Conservation (phyloP, 768 basidiomycete species). For the Russula lepida region DNA sequence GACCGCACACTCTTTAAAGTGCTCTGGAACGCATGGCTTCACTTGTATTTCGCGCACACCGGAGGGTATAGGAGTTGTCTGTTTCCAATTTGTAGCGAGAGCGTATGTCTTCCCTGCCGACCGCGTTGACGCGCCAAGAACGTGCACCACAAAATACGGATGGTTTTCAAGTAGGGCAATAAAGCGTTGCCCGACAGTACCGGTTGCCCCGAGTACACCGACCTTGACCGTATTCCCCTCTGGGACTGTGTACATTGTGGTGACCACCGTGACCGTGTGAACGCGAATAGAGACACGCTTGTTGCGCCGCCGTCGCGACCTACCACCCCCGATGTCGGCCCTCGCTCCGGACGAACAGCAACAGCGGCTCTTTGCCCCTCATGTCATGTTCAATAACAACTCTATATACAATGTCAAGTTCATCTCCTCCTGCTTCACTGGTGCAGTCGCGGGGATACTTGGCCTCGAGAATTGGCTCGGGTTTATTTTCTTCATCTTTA, state of each 20-base stretch:
- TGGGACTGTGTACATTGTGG: slow-evolving; percentile 16
- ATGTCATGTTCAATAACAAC: slow-evolving; percentile 55
- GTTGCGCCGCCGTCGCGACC: not conserved
- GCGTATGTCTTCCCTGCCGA: slow-evolving; percentile 80
- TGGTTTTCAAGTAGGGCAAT: slow-evolving; percentile 80
- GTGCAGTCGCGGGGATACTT: slow-evolving; percentile 81
- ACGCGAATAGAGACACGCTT: not conserved
- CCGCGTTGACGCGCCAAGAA: slow-evolving; percentile 80
- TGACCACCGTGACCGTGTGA: not conserved
- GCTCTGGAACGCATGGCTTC: slow-evolving; percentile 63
- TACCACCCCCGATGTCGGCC: slow-evolving; percentile 14
- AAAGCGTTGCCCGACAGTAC: slow-evolving; percentile 95
- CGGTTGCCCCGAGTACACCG: slow-evolving; percentile 81
- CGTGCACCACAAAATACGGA: slow-evolving; percentile 83
- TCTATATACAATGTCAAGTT: slow-evolving; percentile 63
- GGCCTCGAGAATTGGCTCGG: slow-evolving; percentile 82
- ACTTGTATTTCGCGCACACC: slow-evolving; percentile 57
- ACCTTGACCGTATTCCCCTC: slow-evolving; percentile 37
- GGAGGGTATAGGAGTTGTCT: slow-evolving; percentile 64
- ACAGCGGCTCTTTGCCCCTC: slow-evolving; percentile 58
- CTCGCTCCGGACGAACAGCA: slow-evolving; percentile 35
- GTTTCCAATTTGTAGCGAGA: slow-evolving; percentile 81
- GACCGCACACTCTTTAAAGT: slow-evolving; percentile 73
- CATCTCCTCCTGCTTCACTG: slow-evolving; percentile 75
- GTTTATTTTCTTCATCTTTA: slow-evolving; percentile 65